These are phyloP conservation scores for Elsinoe necatrix DNA, from an alignment of 2,329 filamentous ascomycete genomes.

Conservation along the genomic window DNA sequence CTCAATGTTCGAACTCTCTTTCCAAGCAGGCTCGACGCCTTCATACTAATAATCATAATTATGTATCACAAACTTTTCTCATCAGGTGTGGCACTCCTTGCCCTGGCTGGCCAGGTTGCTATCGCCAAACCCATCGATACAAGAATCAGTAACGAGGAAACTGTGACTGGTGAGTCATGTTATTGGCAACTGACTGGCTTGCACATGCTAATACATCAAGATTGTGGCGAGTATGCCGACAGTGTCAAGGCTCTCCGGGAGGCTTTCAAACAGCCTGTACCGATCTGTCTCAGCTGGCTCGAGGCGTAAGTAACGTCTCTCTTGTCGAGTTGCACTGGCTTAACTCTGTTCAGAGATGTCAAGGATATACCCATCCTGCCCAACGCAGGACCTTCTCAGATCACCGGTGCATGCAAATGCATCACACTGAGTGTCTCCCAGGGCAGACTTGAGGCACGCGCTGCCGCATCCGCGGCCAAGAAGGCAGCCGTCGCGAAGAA, in stretches of 20 bases:
- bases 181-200: background rate
- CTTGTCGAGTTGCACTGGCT: background rate
- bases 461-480: background rate
- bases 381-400: background rate
- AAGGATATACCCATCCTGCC: background rate
- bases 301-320: background rate
- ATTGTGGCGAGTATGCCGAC: constrained; percentile 3
- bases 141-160: background rate
- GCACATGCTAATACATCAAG: background rate
- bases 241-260: background rate
- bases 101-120: constrained; percentile 6
- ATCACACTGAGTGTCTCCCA: constrained; percentile 5
- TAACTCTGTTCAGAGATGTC: background rate
- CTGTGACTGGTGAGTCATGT: background rate
- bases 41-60: background rate
- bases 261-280: constrained; percentile 7
- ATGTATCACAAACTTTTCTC: constrained; percentile 2
- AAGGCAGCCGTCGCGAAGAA: background rate
- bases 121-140: constrained; percentile 2
- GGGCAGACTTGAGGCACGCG: background rate
- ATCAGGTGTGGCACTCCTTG: background rate
- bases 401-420: constrained; percentile 9
- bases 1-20: background rate
- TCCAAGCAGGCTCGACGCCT: constrained; percentile 9
- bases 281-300: constrained; percentile 2